Percentiles rank a stretch among this genome's conserved stretches.
Evolutionary conservation across 208 protist genomes (phyloP).

Genomic region (Naegleria fowleri): DNA sequence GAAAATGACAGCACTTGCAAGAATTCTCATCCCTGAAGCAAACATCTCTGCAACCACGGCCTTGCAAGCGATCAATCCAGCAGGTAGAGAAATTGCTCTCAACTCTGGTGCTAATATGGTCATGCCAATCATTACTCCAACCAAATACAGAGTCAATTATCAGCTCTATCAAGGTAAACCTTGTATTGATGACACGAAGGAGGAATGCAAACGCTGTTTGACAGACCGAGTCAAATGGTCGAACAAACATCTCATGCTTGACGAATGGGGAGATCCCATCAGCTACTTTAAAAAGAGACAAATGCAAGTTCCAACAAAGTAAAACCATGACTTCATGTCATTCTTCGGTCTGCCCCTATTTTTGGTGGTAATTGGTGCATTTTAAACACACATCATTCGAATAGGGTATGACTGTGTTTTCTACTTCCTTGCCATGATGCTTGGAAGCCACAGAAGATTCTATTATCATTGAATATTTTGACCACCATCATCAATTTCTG

Average conservation of each 20-base stretch:
- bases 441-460: too few relatives aligned
- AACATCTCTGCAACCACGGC: slow-evolving; percentile 56
- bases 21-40: slow-evolving; percentile 35
- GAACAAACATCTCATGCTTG: slow-evolving; percentile 37
- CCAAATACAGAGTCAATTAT: slow-evolving; percentile 47
- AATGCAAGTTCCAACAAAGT: neutral
- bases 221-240: slow-evolving; percentile 34
- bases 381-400: too few relatives aligned
- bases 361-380: too few relatives aligned
- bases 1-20: slow-evolving; percentile 41
- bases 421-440: too few relatives aligned
- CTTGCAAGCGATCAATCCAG: slow-evolving; percentile 42
- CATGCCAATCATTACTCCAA: slow-evolving; percentile 54
- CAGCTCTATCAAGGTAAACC: slow-evolving; percentile 54
- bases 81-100: slow-evolving; percentile 7
- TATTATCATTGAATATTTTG: too few relatives aligned
- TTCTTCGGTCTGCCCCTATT: too few relatives aligned
- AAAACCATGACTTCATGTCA: neutral
- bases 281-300: slow-evolving; percentile 28
- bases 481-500: too few relatives aligned
- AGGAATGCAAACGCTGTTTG: slow-evolving; percentile 38
- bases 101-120: slow-evolving; percentile 41
- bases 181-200: slow-evolving; percentile 44
- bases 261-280: slow-evolving; percentile 38
- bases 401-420: too few relatives aligned